Evolutionary conservation across 2,329 filamentous ascomycete genomes (phyloP).

Genomic region (Nemania diffusa): DNA sequence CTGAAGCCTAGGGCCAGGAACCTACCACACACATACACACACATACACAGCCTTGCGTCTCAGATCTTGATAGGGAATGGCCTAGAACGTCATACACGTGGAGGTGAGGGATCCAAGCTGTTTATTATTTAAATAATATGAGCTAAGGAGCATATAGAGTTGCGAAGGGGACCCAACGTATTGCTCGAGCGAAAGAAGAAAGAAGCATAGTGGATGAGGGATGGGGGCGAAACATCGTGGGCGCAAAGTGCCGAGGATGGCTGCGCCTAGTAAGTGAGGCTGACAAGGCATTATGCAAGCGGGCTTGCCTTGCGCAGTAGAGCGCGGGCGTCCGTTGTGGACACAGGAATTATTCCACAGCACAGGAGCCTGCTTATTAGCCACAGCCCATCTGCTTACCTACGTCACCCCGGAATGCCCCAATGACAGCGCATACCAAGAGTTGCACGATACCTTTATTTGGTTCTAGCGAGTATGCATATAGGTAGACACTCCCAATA

Average conservation of each 20-base stretch:
- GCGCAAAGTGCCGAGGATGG: constrained; percentile 24
- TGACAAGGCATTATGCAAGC: constrained; percentile 45
- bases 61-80: constrained; percentile 4
- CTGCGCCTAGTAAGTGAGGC: constrained; percentile 44
- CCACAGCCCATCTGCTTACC: constrained; percentile 7
- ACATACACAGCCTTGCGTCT: constrained; percentile 27
- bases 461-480: neutral
- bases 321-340: constrained; percentile 26
- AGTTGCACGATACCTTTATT: constrained; percentile 15
- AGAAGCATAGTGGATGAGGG: constrained; percentile 26
- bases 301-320: constrained; percentile 33
- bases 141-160: neutral
- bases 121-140: constrained; percentile 19
- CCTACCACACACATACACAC: constrained; percentile 15
- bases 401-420: constrained; percentile 19
- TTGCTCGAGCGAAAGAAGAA: constrained; percentile 26
- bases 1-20: constrained; percentile 12
- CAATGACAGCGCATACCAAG: constrained; percentile 13
- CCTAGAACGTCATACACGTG: constrained; percentile 7
- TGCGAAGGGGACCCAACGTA: constrained; percentile 22
- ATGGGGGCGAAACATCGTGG: constrained; percentile 32
- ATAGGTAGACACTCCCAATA: neutral
- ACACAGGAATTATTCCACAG: constrained; percentile 25
- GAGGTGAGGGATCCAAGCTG: constrained; percentile 16
- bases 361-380: constrained; percentile 24